A percentile compares a stretch with the other conserved stretches of the same genome.
These are phyloP conservation scores for Brachypodium distachyon DNA, from an alignment of 202 grass and related monocot species.

Conservation along the genomic window DNA sequence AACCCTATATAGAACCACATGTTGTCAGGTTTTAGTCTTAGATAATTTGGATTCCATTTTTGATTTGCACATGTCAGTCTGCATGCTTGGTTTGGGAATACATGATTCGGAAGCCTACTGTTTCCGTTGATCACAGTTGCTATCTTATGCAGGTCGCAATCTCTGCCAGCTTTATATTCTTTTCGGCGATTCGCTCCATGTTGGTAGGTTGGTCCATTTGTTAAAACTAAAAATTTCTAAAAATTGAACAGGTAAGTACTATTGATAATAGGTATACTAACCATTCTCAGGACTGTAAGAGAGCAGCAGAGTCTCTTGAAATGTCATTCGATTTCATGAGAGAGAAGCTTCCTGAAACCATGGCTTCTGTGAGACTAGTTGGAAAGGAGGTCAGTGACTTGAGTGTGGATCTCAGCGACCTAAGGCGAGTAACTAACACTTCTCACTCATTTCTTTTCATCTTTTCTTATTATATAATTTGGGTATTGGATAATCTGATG, in stretches of 20 bases:
- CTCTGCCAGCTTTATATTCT: constrained; percentile 34
- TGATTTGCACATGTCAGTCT: neutral
- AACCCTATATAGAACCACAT: too few relatives aligned
- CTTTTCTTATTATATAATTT: neutral
- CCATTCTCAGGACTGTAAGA: constrained; percentile 47
- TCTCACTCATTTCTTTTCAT: neutral
- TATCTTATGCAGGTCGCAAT: constrained; percentile 42
- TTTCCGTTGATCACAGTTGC: neutral
- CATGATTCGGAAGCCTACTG: neutral
- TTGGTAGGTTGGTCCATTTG: constrained; percentile 23
- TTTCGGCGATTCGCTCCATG: constrained; percentile 51
- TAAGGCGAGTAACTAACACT: constrained; percentile 38
- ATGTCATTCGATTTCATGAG: constrained; percentile 46
- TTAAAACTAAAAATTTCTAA: neutral
- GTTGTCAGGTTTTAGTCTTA: neutral
- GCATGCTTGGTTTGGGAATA: neutral
- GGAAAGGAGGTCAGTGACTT: constrained; percentile 67
- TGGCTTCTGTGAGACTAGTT: constrained; percentile 63
- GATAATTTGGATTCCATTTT: neutral
- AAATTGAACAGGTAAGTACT: neutral
- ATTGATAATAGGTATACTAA: neutral
- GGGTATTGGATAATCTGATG: neutral
- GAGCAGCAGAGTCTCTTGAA: constrained; percentile 51
- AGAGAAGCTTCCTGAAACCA: constrained; percentile 59
- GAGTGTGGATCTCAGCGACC: constrained; percentile 49